Percentiles rank a stretch among this genome's conserved stretches.
Evolutionary conservation across 345 rosid genomes (phyloP).

Genomic region (Bretschneidera sinensis): DNA sequence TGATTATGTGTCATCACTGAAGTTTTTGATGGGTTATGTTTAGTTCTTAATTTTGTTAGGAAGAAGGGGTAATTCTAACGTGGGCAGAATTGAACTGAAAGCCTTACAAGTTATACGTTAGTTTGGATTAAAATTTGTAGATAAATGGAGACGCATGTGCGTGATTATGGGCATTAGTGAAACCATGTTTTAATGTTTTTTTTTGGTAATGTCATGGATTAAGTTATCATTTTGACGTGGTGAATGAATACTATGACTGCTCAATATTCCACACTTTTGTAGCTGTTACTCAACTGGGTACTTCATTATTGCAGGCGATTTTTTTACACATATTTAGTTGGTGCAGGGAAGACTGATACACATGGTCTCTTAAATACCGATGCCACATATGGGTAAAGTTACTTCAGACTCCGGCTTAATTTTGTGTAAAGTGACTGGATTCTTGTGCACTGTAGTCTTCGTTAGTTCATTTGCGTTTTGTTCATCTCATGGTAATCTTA

Average conservation of each 20-base stretch:
- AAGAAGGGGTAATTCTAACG: neutral
- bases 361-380: slow-evolving; percentile 17
- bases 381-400: slow-evolving; percentile 27
- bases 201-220: neutral
- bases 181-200: neutral
- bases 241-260: slow-evolving; percentile 1
- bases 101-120: neutral
- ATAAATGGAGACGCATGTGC: neutral
- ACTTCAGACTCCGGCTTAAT: neutral
- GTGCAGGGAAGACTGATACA: slow-evolving; percentile 22
- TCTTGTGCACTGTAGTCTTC: neutral
- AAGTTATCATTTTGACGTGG: neutral
- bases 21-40: neutral
- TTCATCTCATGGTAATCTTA: neutral
- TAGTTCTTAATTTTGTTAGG: too few relatives aligned
- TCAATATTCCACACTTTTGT: neutral
- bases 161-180: neutral
- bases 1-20: neutral
- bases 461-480: neutral
- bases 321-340: slow-evolving; percentile 22
- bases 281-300: slow-evolving; percentile 10
- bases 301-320: slow-evolving; percentile 35
- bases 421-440: neutral
- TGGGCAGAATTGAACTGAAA: neutral
- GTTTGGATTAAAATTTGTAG: neutral